These are phyloP conservation scores for Leccinum pachyderme DNA, from an alignment of 1,284 basidiomycete genomes.

Conservation along the genomic window DNA sequence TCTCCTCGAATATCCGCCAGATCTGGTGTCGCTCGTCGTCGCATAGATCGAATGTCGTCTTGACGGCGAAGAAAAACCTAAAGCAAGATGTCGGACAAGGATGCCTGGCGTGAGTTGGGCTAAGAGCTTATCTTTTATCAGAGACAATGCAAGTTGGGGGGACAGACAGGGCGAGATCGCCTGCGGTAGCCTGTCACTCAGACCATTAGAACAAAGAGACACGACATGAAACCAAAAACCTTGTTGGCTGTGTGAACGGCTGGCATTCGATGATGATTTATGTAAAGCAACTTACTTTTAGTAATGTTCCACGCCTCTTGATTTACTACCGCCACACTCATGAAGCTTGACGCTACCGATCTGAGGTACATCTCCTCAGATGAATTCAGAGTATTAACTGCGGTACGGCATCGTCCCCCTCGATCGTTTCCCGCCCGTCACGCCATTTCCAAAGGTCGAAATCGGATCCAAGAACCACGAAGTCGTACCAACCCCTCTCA, in stretches of 20 bases:
- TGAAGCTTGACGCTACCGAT: conserved; percentile 96
- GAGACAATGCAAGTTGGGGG: conserved; percentile 3
- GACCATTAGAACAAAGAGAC: not conserved
- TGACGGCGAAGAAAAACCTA: conserved; percentile 38
- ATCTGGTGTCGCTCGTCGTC: conserved; percentile 40
- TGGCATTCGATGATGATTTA: conserved; percentile 13
- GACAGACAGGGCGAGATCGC: conserved; percentile 21
- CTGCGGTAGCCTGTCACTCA: conserved; percentile 20
- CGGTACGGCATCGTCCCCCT: conserved; percentile 51
- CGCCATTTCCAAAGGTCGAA: conserved; percentile 64
- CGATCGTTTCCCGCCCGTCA: conserved; percentile 1
- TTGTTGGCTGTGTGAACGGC: conserved; percentile 26
- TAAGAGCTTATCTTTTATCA: conserved; percentile 19
- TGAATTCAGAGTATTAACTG: conserved; percentile 92
- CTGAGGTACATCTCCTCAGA: conserved; percentile 90
- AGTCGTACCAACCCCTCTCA: conserved; percentile 86
- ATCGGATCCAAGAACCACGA: conserved; percentile 99
- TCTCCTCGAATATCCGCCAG: conserved; percentile 54
- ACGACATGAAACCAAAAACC: conserved; percentile 13
- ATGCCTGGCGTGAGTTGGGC: not conserved
- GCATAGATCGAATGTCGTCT: conserved; percentile 39
- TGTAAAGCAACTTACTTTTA: conserved; percentile 1
- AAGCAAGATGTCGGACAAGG: not conserved
- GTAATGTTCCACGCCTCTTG: conserved; percentile 10
- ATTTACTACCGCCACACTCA: conserved; percentile 31